Percentiles rank a stretch among this genome's conserved stretches.
Evolutionary conservation across 257 asterid genomes (phyloP).

Genomic region (Anisodus acutangulus): DNA sequence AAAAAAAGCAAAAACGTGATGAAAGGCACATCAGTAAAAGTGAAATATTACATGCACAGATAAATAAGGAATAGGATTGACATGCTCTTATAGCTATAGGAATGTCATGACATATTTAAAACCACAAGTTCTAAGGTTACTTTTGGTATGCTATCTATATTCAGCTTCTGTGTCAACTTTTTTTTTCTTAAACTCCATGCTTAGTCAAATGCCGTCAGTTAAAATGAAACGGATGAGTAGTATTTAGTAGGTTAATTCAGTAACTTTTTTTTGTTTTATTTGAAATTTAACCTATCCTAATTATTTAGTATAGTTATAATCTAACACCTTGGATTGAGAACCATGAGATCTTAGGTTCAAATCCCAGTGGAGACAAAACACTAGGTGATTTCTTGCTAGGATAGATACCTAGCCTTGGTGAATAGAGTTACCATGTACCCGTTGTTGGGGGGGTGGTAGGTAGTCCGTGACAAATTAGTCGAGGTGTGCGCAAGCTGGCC

Average conservation of each 20-base stretch:
- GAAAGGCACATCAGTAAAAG: background rate
- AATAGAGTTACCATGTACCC: too few species aligned
- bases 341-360: too few species aligned
- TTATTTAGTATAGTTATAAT: background rate
- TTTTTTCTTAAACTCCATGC: background rate
- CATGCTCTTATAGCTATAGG: background rate
- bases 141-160: background rate
- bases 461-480: too few species aligned
- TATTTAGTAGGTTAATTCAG: too few species aligned
- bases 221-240: background rate
- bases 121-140: background rate
- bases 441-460: too few species aligned
- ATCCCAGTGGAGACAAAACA: too few species aligned
- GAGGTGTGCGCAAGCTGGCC: too few species aligned
- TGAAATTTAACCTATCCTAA: too few species aligned
- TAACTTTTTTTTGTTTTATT: background rate
- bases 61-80: background rate
- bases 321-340: background rate
- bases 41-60: background rate
- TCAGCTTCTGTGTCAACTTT: background rate
- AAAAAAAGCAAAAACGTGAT: background rate
- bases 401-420: too few species aligned
- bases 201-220: background rate
- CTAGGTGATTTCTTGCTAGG: too few species aligned
- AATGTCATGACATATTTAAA: background rate